Evolutionary conservation across 345 rosid genomes (phyloP).

Genomic region (Streptanthus diversifolius): DNA sequence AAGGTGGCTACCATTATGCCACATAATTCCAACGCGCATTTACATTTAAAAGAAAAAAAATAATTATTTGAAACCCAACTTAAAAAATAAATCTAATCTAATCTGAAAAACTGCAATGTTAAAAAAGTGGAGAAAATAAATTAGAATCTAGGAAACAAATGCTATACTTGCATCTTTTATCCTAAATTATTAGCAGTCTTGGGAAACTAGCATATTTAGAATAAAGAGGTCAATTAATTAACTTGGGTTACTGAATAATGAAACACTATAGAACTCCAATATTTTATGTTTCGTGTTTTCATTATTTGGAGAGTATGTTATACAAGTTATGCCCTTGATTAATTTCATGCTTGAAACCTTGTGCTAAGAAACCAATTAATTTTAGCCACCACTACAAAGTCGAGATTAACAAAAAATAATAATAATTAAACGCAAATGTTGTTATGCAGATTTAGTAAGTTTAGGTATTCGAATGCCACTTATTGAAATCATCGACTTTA

Average conservation of each 20-base stretch:
- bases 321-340: neutral
- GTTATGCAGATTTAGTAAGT: slow-evolving; percentile 9
- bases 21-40: no score
- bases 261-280: neutral
- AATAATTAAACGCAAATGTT: neutral
- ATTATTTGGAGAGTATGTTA: slow-evolving; percentile 2
- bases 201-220: slow-evolving; percentile 3
- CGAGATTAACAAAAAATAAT: neutral
- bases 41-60: no score
- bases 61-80: neutral
- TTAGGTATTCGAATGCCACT: slow-evolving; percentile 13
- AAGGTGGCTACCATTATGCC: no score
- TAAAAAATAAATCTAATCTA: neutral
- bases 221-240: slow-evolving; percentile 11
- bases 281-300: slow-evolving; percentile 13
- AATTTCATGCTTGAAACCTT: slow-evolving; percentile 26
- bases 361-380: slow-evolving; percentile 10
- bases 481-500: slow-evolving; percentile 2
- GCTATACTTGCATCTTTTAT: neutral
- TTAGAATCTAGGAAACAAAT: neutral
- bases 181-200: neutral
- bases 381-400: slow-evolving; percentile 6
- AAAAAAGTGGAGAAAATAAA: neutral
- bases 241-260: slow-evolving; percentile 9
- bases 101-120: neutral